Percentiles rank a stretch among this genome's conserved stretches.
These are phyloP conservation scores for Thoreauomyces humboldtii DNA, from an alignment of 192 early-diverging fungal genomes.

Conservation along the genomic window DNA sequence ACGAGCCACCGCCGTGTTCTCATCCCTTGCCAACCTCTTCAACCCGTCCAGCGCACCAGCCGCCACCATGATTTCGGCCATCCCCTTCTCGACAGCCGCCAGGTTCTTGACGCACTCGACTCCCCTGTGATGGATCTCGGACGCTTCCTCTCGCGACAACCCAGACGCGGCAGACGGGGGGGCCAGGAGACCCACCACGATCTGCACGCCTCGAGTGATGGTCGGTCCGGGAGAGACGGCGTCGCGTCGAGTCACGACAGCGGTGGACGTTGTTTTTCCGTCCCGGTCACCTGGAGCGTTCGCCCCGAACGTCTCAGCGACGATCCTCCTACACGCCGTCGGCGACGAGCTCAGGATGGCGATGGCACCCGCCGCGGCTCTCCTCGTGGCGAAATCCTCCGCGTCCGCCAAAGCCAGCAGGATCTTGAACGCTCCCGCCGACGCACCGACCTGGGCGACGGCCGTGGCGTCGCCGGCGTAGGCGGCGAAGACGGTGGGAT, in stretches of 20 bases:
- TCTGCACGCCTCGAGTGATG: not conserved
- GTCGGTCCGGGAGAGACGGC: not conserved
- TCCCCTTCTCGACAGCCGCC: constrained; percentile 39
- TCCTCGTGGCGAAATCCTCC: constrained; percentile 79
- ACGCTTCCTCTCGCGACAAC: constrained; percentile 27
- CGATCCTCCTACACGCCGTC: constrained; percentile 56
- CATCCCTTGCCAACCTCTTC: constrained; percentile 45
- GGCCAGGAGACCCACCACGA: not conserved
- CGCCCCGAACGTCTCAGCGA: constrained; percentile 36
- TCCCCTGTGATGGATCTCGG: constrained; percentile 70
- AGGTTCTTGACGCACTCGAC: constrained; percentile 72
- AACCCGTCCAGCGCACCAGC: constrained; percentile 46
- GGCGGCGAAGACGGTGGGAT: constrained; percentile 71
- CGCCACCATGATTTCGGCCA: constrained; percentile 46
- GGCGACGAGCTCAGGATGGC: constrained; percentile 70
- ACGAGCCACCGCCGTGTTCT: constrained; percentile 46
- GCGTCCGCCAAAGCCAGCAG: constrained; percentile 81
- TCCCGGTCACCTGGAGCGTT: constrained; percentile 31
- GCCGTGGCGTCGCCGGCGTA: constrained; percentile 53
- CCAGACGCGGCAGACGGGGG: not conserved
- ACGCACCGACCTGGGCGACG: constrained; percentile 16
- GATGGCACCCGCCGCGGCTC: constrained; percentile 82
- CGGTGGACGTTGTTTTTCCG: not conserved
- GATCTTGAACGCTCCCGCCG: constrained; percentile 51
- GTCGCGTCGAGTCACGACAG: too few species aligned